Conservation (phyloP, 169 alveolate genomes). For the Eimeria tenella region DNA sequence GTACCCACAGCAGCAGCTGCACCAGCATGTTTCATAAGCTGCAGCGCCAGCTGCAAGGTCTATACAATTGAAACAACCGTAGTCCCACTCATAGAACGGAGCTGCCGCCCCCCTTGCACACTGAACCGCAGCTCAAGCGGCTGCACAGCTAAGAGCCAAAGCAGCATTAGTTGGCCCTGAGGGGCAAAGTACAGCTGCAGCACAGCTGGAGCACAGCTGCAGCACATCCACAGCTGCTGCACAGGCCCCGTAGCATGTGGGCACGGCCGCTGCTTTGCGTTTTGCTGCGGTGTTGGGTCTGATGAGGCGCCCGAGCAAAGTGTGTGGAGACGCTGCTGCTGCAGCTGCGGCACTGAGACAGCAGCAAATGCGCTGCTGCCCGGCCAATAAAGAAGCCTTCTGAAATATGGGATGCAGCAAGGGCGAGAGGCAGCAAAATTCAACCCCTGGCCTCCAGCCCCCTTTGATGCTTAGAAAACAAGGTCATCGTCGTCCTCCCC, state of each 20-base stretch:
- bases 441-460: not conserved
- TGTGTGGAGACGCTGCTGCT: no score
- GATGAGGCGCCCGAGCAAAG: no score
- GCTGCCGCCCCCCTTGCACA: not conserved
- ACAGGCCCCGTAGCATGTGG: no score
- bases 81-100: no score
- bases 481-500: constrained; percentile 27
- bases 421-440: no score
- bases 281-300: no score
- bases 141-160: not conserved
- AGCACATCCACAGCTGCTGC: no score
- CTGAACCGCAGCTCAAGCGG: not conserved
- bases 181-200: no score
- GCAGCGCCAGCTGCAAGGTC: not conserved
- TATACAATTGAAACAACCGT: not conserved
- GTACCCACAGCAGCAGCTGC: not conserved
- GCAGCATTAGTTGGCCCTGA: no score
- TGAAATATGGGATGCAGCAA: not conserved
- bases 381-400: not conserved
- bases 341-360: no score
- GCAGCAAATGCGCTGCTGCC: not conserved
- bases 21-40: not conserved
- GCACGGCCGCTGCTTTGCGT: no score
- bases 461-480: not conserved
- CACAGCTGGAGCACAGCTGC: no score